phyloP scores from a whole-genome alignment of 805 yeast species.

The Komagataella ulmi region DNA sequence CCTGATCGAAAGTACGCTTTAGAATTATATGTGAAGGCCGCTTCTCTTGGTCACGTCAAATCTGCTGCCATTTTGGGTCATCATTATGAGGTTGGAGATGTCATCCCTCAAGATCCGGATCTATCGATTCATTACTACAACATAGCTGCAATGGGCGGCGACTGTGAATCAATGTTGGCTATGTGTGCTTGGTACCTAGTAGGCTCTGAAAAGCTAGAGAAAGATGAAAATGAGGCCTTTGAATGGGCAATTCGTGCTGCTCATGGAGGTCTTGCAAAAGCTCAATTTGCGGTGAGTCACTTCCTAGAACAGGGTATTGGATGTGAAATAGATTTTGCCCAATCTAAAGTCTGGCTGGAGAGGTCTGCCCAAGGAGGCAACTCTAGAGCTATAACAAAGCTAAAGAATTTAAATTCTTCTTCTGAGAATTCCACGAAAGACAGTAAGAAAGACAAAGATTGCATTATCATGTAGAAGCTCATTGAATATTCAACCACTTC shows the following conservation, averaged over 20 bases:
- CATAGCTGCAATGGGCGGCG: constrained; percentile 80
- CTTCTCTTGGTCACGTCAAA: constrained; percentile 73
- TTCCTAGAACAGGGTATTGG: constrained; percentile 86
- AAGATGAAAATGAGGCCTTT: constrained; percentile 75
- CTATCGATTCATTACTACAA: constrained; percentile 88
- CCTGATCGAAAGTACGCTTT: constrained; percentile 76
- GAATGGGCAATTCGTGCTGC: constrained; percentile 94
- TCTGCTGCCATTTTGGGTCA: constrained; percentile 73
- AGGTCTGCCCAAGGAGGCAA: constrained; percentile 43
- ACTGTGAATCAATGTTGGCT: constrained; percentile 81
- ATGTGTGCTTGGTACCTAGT: constrained; percentile 95
- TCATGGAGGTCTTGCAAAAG: constrained; percentile 56
- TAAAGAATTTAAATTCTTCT: neutral
- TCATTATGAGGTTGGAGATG: constrained; percentile 71
- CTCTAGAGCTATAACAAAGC: constrained; percentile 1
- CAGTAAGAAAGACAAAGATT: neutral
- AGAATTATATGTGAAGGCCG: constrained; percentile 77
- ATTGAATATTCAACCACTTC: neutral
- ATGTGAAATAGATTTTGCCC: constrained; percentile 40
- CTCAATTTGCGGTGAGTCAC: constrained; percentile 74
- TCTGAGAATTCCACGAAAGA: neutral
- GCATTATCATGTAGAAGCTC: neutral
- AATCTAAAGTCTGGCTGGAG: constrained; percentile 63
- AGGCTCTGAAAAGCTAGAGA: constrained; percentile 78
- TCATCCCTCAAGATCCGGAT: constrained; percentile 66